Conservation (phyloP, 169 alveolate genomes). For the Babesia bigemina region DNA sequence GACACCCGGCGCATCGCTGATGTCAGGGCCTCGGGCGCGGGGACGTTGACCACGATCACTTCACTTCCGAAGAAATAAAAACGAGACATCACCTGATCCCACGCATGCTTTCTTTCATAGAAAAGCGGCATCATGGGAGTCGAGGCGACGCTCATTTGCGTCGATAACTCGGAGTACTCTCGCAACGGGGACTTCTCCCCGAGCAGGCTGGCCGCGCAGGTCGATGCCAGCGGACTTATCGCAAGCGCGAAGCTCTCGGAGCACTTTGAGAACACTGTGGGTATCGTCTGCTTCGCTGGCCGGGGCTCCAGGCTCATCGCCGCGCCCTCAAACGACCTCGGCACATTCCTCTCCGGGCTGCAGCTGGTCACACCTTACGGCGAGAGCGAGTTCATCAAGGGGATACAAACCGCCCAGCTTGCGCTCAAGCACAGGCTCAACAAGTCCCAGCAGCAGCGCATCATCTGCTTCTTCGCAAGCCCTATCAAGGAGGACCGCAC, state of each 20-base stretch:
- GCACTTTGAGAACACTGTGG: constrained; percentile 93
- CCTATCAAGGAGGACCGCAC: constrained; percentile 83
- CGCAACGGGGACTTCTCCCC: constrained; percentile 95
- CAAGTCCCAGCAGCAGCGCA: constrained; percentile 92
- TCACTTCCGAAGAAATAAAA: too few relatives aligned
- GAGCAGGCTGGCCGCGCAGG: constrained; percentile 87
- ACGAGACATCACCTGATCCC: background rate
- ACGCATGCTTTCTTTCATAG: background rate
- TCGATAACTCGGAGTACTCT: constrained; percentile 96
- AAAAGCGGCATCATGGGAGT: constrained; percentile 83
- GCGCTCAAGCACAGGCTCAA: constrained; percentile 96
- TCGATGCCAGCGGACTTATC: constrained; percentile 80
- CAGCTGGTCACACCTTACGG: constrained; percentile 84
- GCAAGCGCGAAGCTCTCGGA: constrained; percentile 68
- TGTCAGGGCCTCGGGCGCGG: too few relatives aligned
- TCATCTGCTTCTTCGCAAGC: constrained; percentile 94
- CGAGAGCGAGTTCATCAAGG: constrained; percentile 86
- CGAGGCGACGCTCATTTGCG: constrained; percentile 94
- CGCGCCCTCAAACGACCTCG: constrained; percentile 93
- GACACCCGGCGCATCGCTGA: too few relatives aligned
- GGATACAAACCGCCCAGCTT: constrained; percentile 92
- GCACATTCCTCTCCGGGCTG: constrained; percentile 83
- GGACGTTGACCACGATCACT: too few relatives aligned
- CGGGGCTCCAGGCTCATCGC: constrained; percentile 88
- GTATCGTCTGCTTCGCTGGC: constrained; percentile 94